These are phyloP conservation scores for Penicillium turbatum DNA, from an alignment of 495 filamentous ascomycete genomes.

Conservation along the genomic window DNA sequence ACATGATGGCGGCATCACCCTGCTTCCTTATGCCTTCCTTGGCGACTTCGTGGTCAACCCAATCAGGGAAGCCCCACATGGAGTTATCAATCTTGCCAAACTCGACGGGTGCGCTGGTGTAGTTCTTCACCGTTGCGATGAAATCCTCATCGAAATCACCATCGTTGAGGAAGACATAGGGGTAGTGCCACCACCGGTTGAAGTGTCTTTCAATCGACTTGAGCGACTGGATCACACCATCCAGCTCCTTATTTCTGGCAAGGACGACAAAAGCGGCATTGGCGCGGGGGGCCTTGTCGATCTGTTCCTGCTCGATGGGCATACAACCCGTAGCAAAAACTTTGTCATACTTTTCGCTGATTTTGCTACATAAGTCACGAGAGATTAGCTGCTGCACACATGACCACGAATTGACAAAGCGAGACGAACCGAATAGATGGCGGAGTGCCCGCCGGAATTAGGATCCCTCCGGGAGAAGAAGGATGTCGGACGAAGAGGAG, in stretches of 20 bases:
- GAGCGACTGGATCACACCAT: conserved; percentile 91
- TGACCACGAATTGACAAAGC: background rate
- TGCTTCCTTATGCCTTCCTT: conserved; percentile 95
- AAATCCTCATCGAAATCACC: conserved; percentile 93
- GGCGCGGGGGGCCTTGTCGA: conserved; percentile 62
- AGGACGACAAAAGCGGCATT: conserved; percentile 97
- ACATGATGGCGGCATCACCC: conserved; percentile 98
- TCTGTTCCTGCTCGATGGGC: conserved; percentile 49
- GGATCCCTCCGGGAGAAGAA: conserved; percentile 70
- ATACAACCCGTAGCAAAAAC: conserved; percentile 90
- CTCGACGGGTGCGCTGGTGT: conserved; percentile 80
- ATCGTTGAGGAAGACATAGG: conserved; percentile 98
- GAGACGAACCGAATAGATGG: conserved; percentile 79
- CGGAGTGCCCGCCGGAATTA: conserved; percentile 87
- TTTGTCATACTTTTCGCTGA: conserved; percentile 94
- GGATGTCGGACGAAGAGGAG: conserved; percentile 88
- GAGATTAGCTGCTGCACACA: conserved; percentile 10
- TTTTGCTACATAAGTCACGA: conserved; percentile 60
- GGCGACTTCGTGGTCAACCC: conserved; percentile 88
- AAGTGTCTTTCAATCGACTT: conserved; percentile 99
- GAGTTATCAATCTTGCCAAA: conserved; percentile 89
- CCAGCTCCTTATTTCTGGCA: conserved; percentile 92
- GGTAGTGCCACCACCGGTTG: conserved; percentile 98
- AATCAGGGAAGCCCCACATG: conserved; percentile 97
- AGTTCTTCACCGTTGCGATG: conserved; percentile 81